Evolutionary conservation across 139 green algal genomes (phyloP), one percentile per base, ranked within the genome.

Genomic region (Closterium sp.): DNA sequence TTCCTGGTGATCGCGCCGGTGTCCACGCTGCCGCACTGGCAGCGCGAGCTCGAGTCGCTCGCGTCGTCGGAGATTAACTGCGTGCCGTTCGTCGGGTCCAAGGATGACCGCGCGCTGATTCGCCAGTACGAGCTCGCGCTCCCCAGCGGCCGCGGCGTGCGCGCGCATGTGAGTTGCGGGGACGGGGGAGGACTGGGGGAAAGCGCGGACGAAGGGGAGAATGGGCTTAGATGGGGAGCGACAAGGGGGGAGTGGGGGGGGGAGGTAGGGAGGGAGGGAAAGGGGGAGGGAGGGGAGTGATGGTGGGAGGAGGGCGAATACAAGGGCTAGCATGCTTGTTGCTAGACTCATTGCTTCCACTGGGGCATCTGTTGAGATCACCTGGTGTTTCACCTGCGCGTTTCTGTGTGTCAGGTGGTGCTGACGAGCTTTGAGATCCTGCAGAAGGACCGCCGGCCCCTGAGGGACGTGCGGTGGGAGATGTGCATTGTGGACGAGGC

Each of bases 1-100:
- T 98, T 99, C 95, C 94, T 99, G 36, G 95, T 99, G 7, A 95
- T 99, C 33, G 97, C 97, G 3, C 97, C 97, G 19, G 94, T 99
- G 28, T 98, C 97, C 85, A 99, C 97, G 9, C 95, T 99, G 55
- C 96, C 95, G 31, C 97, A 99, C 95, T 99, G 97, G 97, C 94
- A 97, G 95, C 94, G 97, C 25, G 97, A 99, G 93, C 95, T 99
- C 2, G 91, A 98, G 94, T 97, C 97, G 3, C 98, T 97, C 96
- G 21, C 30, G 7, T 32, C 30, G 0, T 32, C 83, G 28, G 88
- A 91, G 31, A 97, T 95, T 32, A 97, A 98, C 90, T 96, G 96
- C 55, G 96, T 98, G 83, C 31, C 97, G 91, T 98, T 97, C 34
- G 93, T 92, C 2, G 97, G 97, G 19, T 88, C 34, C n/a, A 92